phyloP scores from a whole-genome alignment of 768 basidiomycete genomes.

The Royoungia palumana region DNA sequence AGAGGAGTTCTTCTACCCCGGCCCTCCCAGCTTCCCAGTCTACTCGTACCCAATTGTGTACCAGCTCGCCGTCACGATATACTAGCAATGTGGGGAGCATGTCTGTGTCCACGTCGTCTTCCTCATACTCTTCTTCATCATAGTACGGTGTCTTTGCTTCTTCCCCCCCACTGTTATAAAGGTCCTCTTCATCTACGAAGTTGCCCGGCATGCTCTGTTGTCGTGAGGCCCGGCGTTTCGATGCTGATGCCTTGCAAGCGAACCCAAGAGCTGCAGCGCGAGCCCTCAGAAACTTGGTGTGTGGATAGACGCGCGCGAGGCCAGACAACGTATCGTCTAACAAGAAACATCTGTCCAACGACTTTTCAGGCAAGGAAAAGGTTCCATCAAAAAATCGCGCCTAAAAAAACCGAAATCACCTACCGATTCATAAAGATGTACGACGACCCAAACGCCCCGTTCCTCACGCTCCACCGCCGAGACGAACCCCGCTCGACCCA shows the following conservation, averaged over 20 bases:
- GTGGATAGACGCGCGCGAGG: conserved; percentile 65
- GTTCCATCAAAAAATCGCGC: conserved; percentile 1
- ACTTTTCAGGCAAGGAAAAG: conserved; percentile 38
- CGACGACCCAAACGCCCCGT: conserved; percentile 71
- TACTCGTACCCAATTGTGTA: conserved; percentile 85
- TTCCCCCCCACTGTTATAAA: conserved; percentile 38
- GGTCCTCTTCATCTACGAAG: conserved; percentile 43
- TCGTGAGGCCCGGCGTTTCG: conserved; percentile 7
- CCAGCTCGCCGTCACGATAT: conserved; percentile 76
- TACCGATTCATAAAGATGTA: conserved; percentile 82
- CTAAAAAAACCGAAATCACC: conserved; percentile 23
- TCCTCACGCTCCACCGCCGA: conserved; percentile 72
- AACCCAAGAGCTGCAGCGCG: conserved; percentile 77
- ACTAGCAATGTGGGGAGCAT: conserved; percentile 77
- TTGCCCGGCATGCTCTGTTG: conserved; percentile 22
- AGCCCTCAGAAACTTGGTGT: conserved; percentile 79
- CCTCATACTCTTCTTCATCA: conserved; percentile 45
- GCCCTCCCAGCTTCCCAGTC: conserved; percentile 77
- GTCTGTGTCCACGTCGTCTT: conserved; percentile 71
- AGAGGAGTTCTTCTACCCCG: conserved; percentile 67
- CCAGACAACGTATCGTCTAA: conserved; percentile 66
- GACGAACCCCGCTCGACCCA: conserved; percentile 70
- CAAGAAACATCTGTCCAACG: conserved; percentile 67
- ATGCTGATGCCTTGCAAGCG: conserved; percentile 39
- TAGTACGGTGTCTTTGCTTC: conserved; percentile 29